Percentiles rank a stretch among this genome's conserved stretches.
These are phyloP conservation scores for Sordariomycetes sp. DNA, from an alignment of 2,329 filamentous ascomycete genomes.

Conservation along the genomic window DNA sequence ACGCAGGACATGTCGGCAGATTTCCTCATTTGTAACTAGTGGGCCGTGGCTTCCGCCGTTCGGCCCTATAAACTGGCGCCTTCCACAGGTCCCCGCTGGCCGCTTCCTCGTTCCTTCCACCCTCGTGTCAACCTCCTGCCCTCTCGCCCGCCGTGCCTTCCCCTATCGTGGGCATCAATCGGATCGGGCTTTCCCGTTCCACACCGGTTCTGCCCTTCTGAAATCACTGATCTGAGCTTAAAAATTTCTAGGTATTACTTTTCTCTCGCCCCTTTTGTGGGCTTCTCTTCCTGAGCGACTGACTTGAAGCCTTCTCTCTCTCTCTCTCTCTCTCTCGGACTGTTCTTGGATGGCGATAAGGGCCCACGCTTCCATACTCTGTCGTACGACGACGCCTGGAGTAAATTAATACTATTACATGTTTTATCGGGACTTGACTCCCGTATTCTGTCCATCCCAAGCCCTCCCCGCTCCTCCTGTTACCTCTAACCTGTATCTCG, in stretches of 20 bases:
- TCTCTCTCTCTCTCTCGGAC: neutral
- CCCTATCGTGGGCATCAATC: neutral
- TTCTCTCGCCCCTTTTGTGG: neutral
- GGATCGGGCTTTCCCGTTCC: neutral
- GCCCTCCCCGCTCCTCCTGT: neutral
- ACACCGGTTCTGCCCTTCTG: neutral
- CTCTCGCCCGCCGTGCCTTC: neutral
- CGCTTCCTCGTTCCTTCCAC: neutral
- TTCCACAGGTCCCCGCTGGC: neutral
- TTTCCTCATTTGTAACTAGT: slow-evolving; percentile 1
- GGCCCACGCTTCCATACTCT: neutral
- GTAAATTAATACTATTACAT: neutral
- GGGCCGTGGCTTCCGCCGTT: neutral
- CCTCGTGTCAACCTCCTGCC: neutral
- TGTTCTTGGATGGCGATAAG: neutral
- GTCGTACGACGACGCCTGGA: neutral
- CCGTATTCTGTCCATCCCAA: neutral
- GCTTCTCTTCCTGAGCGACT: neutral
- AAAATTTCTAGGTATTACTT: neutral
- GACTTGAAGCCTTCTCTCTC: neutral
- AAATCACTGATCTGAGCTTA: neutral
- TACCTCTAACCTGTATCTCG: neutral
- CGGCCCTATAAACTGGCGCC: neutral
- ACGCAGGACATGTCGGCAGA: neutral
- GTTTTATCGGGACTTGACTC: neutral